A percentile compares a stretch with the other conserved stretches of the same genome.
These are phyloP conservation scores for Colletotrichum spaethianum DNA, from an alignment of 2,329 filamentous ascomycete genomes.

Conservation along the genomic window DNA sequence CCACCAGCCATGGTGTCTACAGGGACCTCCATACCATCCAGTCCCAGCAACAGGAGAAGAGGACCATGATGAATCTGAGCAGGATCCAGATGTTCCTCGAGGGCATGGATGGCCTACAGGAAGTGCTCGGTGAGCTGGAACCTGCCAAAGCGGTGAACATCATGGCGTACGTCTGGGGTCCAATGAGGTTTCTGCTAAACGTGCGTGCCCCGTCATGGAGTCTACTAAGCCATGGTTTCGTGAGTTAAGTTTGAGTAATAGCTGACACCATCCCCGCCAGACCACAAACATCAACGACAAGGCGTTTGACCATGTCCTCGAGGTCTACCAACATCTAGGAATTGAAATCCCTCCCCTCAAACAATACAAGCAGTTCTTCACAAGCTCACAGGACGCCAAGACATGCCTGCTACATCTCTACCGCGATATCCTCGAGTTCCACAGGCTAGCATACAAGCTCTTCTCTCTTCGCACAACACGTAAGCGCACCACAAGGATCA, in stretches of 20 bases:
- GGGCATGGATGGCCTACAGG: slow-evolving; percentile 43
- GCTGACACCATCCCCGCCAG: background rate
- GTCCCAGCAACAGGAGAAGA: slow-evolving; percentile 45
- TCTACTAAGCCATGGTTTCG: background rate
- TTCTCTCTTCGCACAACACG: slow-evolving; percentile 27
- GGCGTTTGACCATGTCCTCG: slow-evolving; percentile 40
- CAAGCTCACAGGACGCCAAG: background rate
- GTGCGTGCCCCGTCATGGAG: background rate
- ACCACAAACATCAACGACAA: slow-evolving; percentile 25
- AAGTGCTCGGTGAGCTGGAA: background rate
- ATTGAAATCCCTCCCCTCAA: slow-evolving; percentile 6
- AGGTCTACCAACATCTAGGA: slow-evolving; percentile 35
- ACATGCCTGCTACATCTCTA: slow-evolving; percentile 30
- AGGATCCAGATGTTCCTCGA: slow-evolving; percentile 46
- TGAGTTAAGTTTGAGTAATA: background rate
- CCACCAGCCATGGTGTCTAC: slow-evolving; percentile 43
- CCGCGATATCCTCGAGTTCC: slow-evolving; percentile 29
- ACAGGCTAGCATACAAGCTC: slow-evolving; percentile 18
- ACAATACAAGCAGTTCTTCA: slow-evolving; percentile 14
- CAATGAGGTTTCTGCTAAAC: slow-evolving; percentile 45
- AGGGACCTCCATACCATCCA: slow-evolving; percentile 46
- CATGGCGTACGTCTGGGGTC: slow-evolving; percentile 49
- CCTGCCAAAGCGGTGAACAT: slow-evolving; percentile 38
- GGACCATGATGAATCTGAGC: slow-evolving; percentile 47
- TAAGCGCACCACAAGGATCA: background rate